These are phyloP conservation scores for Oryza coarctata DNA, from an alignment of 176 grass and related monocot genomes.

Conservation along the genomic window DNA sequence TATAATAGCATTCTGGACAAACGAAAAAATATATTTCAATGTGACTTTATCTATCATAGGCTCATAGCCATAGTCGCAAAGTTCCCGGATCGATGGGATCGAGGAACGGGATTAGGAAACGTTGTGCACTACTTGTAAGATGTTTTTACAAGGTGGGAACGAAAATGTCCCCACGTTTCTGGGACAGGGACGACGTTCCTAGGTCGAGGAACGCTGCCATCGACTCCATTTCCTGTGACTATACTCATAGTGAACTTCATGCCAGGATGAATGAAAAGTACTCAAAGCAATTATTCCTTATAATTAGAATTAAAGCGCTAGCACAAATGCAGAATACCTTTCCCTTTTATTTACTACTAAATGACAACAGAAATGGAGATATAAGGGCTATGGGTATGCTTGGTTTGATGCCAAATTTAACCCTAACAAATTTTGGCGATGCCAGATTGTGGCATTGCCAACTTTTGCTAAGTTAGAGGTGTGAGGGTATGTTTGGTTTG, in stretches of 20 bases:
- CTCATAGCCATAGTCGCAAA: too few species aligned
- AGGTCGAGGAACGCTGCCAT: too few species aligned
- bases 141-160: too few species aligned
- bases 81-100: too few species aligned
- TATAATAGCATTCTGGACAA: conserved; percentile 56
- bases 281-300: conserved; percentile 16
- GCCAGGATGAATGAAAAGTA: conserved; percentile 1
- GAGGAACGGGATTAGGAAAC: too few species aligned
- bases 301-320: background rate
- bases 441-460: too few species aligned
- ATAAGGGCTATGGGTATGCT: conserved; percentile 7
- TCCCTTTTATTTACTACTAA: conserved; percentile 1
- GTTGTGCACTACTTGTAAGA: too few species aligned
- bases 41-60: conserved; percentile 8
- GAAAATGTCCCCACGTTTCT: too few species aligned
- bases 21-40: conserved; percentile 25
- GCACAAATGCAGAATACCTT: background rate
- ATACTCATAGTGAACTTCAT: background rate
- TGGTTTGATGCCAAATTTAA: background rate
- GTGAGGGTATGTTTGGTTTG: too few species aligned
- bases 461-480: too few species aligned
- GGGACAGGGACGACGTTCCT: too few species aligned
- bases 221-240: too few species aligned
- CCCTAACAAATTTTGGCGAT: background rate
- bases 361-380: conserved; percentile 22